Evolutionary conservation across 2,329 filamentous ascomycete species (phyloP).

Genomic region (Seiridium unicorne): DNA sequence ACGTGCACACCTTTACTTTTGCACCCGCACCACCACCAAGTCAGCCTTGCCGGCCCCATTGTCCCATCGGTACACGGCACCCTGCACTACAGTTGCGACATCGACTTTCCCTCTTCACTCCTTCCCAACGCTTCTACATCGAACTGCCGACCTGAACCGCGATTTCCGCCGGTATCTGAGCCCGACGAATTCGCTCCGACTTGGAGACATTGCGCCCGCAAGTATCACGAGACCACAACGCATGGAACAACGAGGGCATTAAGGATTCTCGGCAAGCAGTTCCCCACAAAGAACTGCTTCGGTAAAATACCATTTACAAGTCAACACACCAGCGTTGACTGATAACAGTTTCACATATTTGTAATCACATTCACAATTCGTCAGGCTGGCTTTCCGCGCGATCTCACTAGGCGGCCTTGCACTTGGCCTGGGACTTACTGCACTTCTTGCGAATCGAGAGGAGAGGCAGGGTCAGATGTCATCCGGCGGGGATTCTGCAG

Average conservation of each 20-base stretch:
- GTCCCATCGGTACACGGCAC: neutral
- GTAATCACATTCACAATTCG: neutral
- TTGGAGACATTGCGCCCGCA: no score
- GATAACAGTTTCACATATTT: neutral
- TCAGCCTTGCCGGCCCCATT: conserved; percentile 3
- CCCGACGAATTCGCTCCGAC: no score
- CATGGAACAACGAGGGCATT: no score
- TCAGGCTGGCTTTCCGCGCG: conserved; percentile 54
- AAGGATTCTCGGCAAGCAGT: no score
- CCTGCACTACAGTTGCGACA: neutral
- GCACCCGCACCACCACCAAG: neutral
- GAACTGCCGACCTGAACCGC: no score
- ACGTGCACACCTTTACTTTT: neutral
- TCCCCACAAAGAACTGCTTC: no score
- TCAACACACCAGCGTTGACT: neutral
- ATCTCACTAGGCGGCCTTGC: conserved; percentile 53
- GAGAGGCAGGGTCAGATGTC: conserved; percentile 38
- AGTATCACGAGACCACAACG: no score
- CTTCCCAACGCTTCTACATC: no score
- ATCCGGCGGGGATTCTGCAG: conserved; percentile 26
- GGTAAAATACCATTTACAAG: neutral
- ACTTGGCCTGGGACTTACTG: conserved; percentile 58
- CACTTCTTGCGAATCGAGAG: conserved; percentile 52
- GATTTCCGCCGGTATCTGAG: no score
- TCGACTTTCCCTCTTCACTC: neutral